Base-by-base conservation (phyloP, 2,329 filamentous ascomycete species). In the Calonectria hawksworthii region DNA sequence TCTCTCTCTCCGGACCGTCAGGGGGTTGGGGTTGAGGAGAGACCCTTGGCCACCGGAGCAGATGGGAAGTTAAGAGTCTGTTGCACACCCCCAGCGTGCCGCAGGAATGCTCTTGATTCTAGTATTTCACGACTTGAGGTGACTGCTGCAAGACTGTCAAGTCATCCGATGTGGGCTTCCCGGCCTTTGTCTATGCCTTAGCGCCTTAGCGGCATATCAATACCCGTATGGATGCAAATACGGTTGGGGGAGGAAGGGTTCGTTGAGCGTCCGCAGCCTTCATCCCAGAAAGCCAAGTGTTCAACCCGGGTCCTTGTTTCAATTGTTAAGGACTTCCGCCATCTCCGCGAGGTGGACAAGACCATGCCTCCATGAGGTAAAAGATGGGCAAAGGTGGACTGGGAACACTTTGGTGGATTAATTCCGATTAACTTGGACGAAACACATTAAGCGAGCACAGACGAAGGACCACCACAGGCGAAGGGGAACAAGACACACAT, bases 381-480 rank as follows among this genome's bases (percentile, higher is more conserved):
- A 63, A 41, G 56, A 63, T 63, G 56, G 10, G 7, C 34, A 18
- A 14, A 34, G 18, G 28, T 36, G 34, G 34, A 38, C 34, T 38
- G 56, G 34, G 50, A 41, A 32, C n/a, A 38, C 32, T 41, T 68
- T 41, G 56, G 34, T 28, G 56, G 56, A 63, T 63, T 63, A 63
- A 63, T 63, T 63, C 34, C 26, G 38, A 28, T 63, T 63, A 63
- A 63, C 56, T 63, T 28, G n/a, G 14, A 41, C 56, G 56, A 63
- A 63, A 63, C 56, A 63, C 26, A 47, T 63, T 26, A 63, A 63
- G 56, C 56, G 56, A 63, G 64, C 64, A 67, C 64, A 38, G 56
- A 63, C 56, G 28, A 61, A 28, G 14, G n/a, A 38, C 41, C 18
- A 66, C 23, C 11, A 36, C 16, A 32, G 23, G 23, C 11, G 18